These are phyloP conservation scores for Candida ponderosae DNA, from an alignment of 805 yeast genomes.

Conservation along the genomic window DNA sequence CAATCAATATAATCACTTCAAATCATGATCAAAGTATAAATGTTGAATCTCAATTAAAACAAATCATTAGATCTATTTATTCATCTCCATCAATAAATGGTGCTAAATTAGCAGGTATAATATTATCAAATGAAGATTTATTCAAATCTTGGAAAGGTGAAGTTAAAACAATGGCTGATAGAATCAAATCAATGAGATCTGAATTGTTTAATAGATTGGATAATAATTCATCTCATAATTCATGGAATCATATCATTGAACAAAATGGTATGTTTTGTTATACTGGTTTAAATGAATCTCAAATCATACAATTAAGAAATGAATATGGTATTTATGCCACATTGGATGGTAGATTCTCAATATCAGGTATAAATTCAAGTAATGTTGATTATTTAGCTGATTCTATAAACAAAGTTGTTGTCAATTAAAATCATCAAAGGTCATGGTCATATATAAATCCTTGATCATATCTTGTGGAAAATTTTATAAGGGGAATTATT, in stretches of 20 bases:
- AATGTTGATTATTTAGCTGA: conserved; percentile 73
- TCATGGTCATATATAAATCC: too few species aligned
- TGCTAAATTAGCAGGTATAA: conserved; percentile 76
- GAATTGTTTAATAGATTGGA: conserved; percentile 55
- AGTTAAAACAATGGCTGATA: conserved; percentile 68
- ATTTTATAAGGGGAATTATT: too few species aligned
- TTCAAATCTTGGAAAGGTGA: conserved; percentile 74
- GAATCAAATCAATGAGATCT: conserved; percentile 68
- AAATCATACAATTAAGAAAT: conserved; percentile 61
- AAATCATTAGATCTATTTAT: conserved; percentile 76
- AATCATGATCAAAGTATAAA: conserved; percentile 39
- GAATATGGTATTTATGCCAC: conserved; percentile 80
- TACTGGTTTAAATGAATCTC: conserved; percentile 70
- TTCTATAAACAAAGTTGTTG: conserved; percentile 45
- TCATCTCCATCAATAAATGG: conserved; percentile 96
- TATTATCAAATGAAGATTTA: conserved; percentile 53
- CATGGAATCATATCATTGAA: conserved; percentile 80
- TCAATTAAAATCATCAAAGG: too few species aligned
- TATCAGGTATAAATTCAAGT: conserved; percentile 76
- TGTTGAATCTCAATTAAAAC: conserved; percentile 76
- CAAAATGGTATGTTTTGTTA: conserved; percentile 97
- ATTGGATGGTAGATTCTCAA: conserved; percentile 83
- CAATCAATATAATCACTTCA: conserved; percentile 58
- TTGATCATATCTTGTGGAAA: too few species aligned
- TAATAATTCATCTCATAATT: conserved; percentile 43